Evolutionary conservation across 148 eudicot genomes (phyloP).

Genomic region (Rhododendron molle): DNA sequence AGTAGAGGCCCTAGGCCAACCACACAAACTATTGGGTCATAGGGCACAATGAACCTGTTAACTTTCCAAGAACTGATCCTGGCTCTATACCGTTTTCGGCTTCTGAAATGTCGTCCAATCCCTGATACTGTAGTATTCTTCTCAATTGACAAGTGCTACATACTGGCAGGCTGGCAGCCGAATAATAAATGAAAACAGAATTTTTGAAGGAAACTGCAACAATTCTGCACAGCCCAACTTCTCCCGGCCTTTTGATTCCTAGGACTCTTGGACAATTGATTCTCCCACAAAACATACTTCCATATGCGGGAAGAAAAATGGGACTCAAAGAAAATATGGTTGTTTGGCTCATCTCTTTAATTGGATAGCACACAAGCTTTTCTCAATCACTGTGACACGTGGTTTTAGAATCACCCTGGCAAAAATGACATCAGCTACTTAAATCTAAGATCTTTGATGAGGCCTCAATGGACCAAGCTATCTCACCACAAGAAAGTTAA

Average conservation of each 20-base stretch:
- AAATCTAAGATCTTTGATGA: not conserved
- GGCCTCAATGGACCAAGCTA: not conserved
- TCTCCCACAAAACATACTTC: not conserved
- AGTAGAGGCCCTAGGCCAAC: not conserved
- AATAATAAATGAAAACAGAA: too few species aligned
- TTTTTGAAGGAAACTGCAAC: not conserved
- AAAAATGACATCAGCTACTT: not conserved
- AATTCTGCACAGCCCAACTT: not conserved
- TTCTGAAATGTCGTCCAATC: too few species aligned
- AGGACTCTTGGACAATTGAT: not conserved
- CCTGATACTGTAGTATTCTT: too few species aligned
- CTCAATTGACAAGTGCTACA: too few species aligned
- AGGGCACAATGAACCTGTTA: not conserved
- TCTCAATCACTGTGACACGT: not conserved
- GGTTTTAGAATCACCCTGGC: not conserved
- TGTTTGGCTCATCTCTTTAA: not conserved
- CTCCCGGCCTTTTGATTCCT: not conserved
- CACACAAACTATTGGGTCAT: not conserved
- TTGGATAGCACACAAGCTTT: not conserved
- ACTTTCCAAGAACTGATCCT: too few species aligned
- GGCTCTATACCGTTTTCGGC: too few species aligned
- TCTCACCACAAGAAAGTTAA: not conserved
- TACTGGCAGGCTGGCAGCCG: too few species aligned
- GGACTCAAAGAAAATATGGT: not conserved
- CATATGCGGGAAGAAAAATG: not conserved